phyloP scores from a whole-genome alignment of 176 grass and related monocot genomes.

The Oryza nivara region DNA sequence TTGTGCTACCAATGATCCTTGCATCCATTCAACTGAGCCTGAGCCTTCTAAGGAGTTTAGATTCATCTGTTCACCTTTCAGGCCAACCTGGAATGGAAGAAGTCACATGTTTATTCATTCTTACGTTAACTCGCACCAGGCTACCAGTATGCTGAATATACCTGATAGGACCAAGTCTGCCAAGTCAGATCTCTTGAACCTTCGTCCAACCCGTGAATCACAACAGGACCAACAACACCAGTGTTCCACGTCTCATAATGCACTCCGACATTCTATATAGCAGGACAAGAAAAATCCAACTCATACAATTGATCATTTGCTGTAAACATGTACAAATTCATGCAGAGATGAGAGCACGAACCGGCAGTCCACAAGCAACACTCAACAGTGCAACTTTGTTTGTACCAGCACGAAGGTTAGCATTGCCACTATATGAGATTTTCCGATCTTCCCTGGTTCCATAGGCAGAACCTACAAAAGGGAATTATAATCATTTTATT shows the following conservation, averaged over 20 bases:
- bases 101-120: constrained; percentile 24
- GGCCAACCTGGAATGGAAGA: constrained; percentile 65
- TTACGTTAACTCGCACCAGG: constrained; percentile 10
- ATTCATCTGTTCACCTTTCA: constrained; percentile 98
- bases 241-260: constrained; percentile 98
- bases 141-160: constrained; percentile 21
- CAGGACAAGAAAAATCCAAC: constrained; percentile 27
- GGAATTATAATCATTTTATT: constrained; percentile 35
- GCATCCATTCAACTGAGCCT: constrained; percentile 96
- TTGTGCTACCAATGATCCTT: constrained; percentile 73
- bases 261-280: constrained; percentile 80
- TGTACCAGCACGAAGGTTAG: constrained; percentile 80
- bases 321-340: constrained; percentile 21
- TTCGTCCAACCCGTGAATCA: constrained; percentile 82
- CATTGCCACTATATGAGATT: constrained; percentile 71
- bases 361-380: constrained; percentile 91
- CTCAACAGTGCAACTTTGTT: constrained; percentile 90
- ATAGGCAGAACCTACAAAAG: constrained; percentile 76
- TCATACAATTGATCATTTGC: constrained; percentile 18
- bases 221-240: constrained; percentile 86
- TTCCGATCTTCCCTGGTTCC: constrained; percentile 93
- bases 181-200: constrained; percentile 88
- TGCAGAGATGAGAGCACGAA: constrained; percentile 41
- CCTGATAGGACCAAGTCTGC: constrained; percentile 97
- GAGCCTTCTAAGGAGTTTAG: constrained; percentile 90